Evolutionary conservation across 805 yeast species (phyloP).

Genomic region (Candida schatavii): DNA sequence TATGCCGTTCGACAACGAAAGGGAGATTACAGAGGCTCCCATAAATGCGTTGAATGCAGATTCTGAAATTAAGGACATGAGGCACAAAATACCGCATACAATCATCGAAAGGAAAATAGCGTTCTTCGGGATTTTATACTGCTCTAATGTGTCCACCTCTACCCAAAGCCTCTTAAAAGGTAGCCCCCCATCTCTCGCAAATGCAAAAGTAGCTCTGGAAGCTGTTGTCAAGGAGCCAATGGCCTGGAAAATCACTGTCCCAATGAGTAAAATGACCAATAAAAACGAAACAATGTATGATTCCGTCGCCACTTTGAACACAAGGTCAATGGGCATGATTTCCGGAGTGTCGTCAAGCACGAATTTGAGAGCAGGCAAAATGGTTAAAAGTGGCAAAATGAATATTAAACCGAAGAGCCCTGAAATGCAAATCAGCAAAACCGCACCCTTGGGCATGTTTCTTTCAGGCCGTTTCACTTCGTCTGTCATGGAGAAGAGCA

Average conservation of each 20-base stretch:
- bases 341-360: slow-evolving; percentile 59
- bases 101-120: slow-evolving; percentile 64
- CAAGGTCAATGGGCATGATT: slow-evolving; percentile 75
- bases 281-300: slow-evolving; percentile 68
- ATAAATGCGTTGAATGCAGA: slow-evolving; percentile 82
- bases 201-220: slow-evolving; percentile 76
- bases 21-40: slow-evolving; percentile 75
- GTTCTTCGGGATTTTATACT: slow-evolving; percentile 64
- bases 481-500: slow-evolving; percentile 77
- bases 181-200: slow-evolving; percentile 80
- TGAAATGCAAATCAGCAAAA: slow-evolving; percentile 61
- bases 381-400: slow-evolving; percentile 66
- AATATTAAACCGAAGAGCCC: slow-evolving; percentile 69
- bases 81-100: slow-evolving; percentile 57
- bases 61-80: slow-evolving; percentile 63
- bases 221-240: slow-evolving; percentile 80
- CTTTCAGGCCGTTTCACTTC: slow-evolving; percentile 75
- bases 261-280: slow-evolving; percentile 61
- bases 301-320: slow-evolving; percentile 67
- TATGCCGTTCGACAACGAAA: slow-evolving; percentile 73
- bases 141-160: slow-evolving; percentile 54
- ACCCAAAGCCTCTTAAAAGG: slow-evolving; percentile 67
- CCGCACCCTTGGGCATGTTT: slow-evolving; percentile 71
- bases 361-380: slow-evolving; percentile 61
- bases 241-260: slow-evolving; percentile 71